These are phyloP conservation scores for Colletotrichum kahawae DNA, from an alignment of 2,329 filamentous ascomycete genomes.

Conservation along the genomic window DNA sequence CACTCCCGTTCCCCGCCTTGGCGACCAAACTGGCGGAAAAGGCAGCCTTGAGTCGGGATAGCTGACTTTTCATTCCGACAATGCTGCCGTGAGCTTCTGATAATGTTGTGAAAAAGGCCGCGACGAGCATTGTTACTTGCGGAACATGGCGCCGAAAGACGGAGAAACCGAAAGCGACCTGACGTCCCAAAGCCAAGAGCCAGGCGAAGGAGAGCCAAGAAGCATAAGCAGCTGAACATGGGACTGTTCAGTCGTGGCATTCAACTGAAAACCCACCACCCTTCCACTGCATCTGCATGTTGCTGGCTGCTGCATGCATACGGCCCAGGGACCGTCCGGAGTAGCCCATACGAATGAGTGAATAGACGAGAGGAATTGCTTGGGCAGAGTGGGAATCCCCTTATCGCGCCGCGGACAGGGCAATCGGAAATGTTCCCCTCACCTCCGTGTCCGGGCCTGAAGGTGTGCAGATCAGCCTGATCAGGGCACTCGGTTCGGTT, in stretches of 20 bases:
- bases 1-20: background rate
- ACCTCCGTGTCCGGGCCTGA: background rate
- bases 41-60: background rate
- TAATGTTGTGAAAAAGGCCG: background rate
- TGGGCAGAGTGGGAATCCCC: background rate
- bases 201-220: background rate
- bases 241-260: background rate
- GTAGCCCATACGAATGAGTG: background rate
- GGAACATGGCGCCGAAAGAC: background rate
- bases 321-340: background rate
- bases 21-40: background rate
- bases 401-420: conserved; percentile 6
- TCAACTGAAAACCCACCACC: background rate
- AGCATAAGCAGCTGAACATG: background rate
- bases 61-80: background rate
- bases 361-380: background rate
- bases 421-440: background rate
- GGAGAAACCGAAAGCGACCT: background rate
- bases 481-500: conserved; percentile 14
- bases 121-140: background rate
- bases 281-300: background rate
- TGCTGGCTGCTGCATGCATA: conserved; percentile 1
- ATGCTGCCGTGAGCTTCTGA: background rate
- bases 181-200: background rate
- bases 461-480: conserved; percentile 4